These are phyloP conservation scores for Zea luxurians DNA, from an alignment of 176 grass and related monocot genomes.

Conservation along the genomic window DNA sequence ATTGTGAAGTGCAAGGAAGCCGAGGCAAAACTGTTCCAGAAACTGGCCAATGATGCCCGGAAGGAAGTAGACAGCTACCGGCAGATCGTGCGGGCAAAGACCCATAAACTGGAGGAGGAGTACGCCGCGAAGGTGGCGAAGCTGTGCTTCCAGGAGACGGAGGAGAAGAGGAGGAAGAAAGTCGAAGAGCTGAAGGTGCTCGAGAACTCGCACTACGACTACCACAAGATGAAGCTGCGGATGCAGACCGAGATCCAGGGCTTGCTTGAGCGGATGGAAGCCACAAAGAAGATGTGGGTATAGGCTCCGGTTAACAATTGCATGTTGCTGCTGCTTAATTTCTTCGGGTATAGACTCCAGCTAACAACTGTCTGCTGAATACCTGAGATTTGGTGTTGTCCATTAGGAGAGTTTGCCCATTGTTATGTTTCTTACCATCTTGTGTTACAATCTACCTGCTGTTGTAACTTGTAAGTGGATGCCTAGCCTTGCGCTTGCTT, in stretches of 20 bases:
- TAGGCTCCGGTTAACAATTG: constrained; percentile 33
- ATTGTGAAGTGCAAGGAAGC: constrained; percentile 99
- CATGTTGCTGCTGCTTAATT: neutral
- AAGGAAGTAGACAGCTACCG: constrained; percentile 80
- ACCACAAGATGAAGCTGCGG: constrained; percentile 95
- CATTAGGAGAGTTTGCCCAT: constrained; percentile 42
- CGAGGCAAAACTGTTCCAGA: constrained; percentile 95
- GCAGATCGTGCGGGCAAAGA: constrained; percentile 60
- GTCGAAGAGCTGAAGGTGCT: constrained; percentile 88
- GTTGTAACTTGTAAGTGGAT: constrained; percentile 31
- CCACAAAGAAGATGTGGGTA: constrained; percentile 98
- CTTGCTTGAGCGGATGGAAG: constrained; percentile 97
- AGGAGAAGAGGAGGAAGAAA: constrained; percentile 92
- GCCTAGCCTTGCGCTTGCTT: constrained; percentile 45
- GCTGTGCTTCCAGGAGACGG: constrained; percentile 67
- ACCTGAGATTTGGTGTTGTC: constrained; percentile 24
- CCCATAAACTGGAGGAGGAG: constrained; percentile 91
- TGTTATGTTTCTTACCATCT: constrained; percentile 41
- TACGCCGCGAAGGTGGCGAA: constrained; percentile 57
- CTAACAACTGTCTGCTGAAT: constrained; percentile 27
- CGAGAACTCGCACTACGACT: constrained; percentile 83
- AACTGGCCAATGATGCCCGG: constrained; percentile 78
- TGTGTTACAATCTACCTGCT: constrained; percentile 34
- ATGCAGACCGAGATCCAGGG: constrained; percentile 97
- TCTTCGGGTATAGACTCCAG: constrained; percentile 57